These are phyloP conservation scores for Colletotrichum trifolii DNA, from an alignment of 2,329 filamentous ascomycete genomes.

Conservation along the genomic window DNA sequence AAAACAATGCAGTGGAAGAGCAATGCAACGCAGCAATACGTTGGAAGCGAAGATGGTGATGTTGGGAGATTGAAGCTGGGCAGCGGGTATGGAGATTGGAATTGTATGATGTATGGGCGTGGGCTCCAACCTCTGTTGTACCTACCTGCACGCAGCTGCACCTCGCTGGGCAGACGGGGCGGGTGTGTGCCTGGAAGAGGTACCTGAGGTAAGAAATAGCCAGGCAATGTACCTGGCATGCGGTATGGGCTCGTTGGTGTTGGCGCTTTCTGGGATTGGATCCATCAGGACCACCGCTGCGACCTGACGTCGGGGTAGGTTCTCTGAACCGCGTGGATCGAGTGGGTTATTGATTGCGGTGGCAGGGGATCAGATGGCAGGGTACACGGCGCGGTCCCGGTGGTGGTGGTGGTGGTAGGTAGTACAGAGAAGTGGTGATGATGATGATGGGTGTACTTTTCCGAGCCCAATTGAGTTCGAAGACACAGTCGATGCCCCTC, in stretches of 20 bases:
- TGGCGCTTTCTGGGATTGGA: conserved; percentile 20
- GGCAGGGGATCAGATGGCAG: background rate
- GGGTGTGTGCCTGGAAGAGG: too few relatives aligned
- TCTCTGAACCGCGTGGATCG: conserved; percentile 1
- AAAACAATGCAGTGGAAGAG: background rate
- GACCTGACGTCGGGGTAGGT: conserved; percentile 31
- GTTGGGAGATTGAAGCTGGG: conserved; percentile 14
- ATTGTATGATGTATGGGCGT: conserved; percentile 17
- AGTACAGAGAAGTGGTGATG: too few relatives aligned
- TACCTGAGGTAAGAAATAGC: too few relatives aligned
- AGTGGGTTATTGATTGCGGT: conserved; percentile 12
- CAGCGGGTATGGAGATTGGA: background rate
- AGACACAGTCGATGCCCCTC: conserved; percentile 4
- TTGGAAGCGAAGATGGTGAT: conserved; percentile 19
- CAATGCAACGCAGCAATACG: background rate
- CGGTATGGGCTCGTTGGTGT: conserved; percentile 14
- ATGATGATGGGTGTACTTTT: background rate
- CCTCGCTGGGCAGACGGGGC: conserved; percentile 15
- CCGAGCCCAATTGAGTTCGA: conserved; percentile 12
- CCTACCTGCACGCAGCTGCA: too few relatives aligned
- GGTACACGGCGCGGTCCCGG: too few relatives aligned
- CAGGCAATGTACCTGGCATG: background rate
- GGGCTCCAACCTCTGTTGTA: too few relatives aligned
- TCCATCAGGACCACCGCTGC: conserved; percentile 14
- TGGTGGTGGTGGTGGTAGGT: too few relatives aligned